Conservation (phyloP, 179 eudicot species). For the Sideroxylon spinosum region DNA sequence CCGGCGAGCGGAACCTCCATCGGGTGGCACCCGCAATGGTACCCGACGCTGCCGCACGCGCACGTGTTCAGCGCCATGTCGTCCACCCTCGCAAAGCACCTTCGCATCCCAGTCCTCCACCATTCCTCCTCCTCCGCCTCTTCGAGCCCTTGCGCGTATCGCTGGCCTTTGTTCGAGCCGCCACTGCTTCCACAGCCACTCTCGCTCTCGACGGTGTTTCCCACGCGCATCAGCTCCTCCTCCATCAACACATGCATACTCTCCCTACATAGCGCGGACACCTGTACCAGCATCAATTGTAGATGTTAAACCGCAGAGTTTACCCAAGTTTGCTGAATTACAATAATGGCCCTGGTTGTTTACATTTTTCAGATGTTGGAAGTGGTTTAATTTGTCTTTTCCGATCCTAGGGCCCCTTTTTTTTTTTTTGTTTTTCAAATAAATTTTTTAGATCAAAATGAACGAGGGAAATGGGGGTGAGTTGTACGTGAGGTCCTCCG, state of each 20-base stretch:
- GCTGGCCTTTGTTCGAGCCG: neutral
- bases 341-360: neutral
- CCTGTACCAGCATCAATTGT: constrained; percentile 28
- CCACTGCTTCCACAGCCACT: neutral
- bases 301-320: neutral
- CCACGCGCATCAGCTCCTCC: constrained; percentile 38
- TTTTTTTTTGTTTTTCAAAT: neutral
- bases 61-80: constrained; percentile 33
- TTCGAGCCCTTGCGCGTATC: neutral
- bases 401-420: neutral
- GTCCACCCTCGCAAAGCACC: constrained; percentile 41
- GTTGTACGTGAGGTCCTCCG: constrained; percentile 55
- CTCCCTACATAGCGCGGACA: constrained; percentile 51
- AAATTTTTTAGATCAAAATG: neutral
- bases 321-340: neutral
- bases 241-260: constrained; percentile 51
- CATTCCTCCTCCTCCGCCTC: constrained; percentile 23
- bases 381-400: neutral
- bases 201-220: neutral
- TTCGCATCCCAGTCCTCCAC: constrained; percentile 29
- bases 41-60: constrained; percentile 22
- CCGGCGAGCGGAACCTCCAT: constrained; percentile 27
- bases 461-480: neutral
- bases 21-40: constrained; percentile 22
- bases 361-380: neutral